Evolutionary conservation across 2,329 filamentous ascomycete species (phyloP).

Genomic region (Arthrobotrys sphaeroides): DNA sequence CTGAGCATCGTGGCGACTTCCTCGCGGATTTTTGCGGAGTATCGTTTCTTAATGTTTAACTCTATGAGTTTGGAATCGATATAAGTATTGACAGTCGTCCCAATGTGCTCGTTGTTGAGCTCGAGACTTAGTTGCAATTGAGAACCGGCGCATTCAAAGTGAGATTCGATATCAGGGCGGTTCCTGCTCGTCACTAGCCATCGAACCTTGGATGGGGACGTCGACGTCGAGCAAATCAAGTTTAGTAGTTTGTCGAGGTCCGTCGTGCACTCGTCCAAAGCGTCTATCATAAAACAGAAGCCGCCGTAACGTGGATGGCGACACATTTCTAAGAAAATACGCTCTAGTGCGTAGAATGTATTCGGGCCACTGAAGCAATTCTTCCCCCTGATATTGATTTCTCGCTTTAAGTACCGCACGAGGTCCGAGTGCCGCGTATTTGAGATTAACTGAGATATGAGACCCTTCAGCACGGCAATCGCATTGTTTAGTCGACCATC

Average conservation of each 20-base stretch:
- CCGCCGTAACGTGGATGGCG: not conserved
- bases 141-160: not conserved
- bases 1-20: not conserved
- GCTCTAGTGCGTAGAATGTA: not conserved
- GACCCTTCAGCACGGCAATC: not conserved
- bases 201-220: not conserved
- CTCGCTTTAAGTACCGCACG: not conserved
- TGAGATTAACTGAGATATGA: not conserved
- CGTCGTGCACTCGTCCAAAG: not conserved
- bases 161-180: not conserved
- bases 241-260: not conserved
- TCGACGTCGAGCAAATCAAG: not conserved
- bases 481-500: conserved; percentile 6
- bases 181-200: conserved; percentile 2
- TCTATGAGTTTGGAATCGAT: not conserved
- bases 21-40: not conserved
- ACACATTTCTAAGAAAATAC: not conserved
- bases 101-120: not conserved
- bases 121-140: not conserved
- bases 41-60: not conserved
- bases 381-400: not conserved
- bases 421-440: not conserved
- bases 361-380: not conserved
- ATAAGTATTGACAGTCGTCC: not conserved
- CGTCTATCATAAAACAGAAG: conserved; percentile 11